Conservation (phyloP, 768 basidiomycete species). For the Mycena epipterygia region DNA sequence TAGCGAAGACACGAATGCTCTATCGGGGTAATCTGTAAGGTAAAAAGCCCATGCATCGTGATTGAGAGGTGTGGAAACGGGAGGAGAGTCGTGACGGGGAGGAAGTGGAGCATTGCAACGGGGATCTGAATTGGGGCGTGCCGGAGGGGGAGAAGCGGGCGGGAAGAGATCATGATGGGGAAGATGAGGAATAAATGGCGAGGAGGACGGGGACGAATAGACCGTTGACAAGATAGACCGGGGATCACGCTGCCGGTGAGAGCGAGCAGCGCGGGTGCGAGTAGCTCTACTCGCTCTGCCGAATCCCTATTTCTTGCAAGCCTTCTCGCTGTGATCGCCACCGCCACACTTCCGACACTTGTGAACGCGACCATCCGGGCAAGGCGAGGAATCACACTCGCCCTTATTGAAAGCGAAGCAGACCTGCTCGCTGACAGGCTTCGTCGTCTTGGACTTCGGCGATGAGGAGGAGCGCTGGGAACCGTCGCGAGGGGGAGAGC, state of each 20-base stretch:
- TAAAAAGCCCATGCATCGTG: slow-evolving; percentile 39
- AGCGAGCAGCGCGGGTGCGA: background rate
- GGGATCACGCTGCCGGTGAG: background rate
- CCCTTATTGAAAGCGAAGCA: slow-evolving; percentile 39
- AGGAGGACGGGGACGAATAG: background rate
- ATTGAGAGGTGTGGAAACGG: background rate
- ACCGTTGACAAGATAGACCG: background rate
- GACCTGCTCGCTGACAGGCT: slow-evolving; percentile 5
- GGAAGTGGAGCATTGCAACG: too few species aligned
- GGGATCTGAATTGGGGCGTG: slow-evolving; percentile 42
- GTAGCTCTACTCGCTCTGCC: slow-evolving; percentile 1
- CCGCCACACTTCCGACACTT: slow-evolving; percentile 37
- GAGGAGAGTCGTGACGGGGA: background rate
- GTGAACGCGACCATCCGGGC: slow-evolving; percentile 31
- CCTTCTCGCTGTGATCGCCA: slow-evolving; percentile 19
- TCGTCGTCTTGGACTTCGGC: background rate
- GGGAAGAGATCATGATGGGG: background rate
- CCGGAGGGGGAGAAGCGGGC: background rate
- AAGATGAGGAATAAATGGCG: background rate
- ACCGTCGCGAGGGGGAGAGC: background rate
- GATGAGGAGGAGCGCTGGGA: background rate
- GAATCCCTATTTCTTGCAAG: slow-evolving; percentile 18
- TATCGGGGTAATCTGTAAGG: slow-evolving; percentile 46
- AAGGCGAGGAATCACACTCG: slow-evolving; percentile 29
- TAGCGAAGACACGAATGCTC: slow-evolving; percentile 38